These are phyloP conservation scores for Chalciporus piperatus DNA, from an alignment of 768 basidiomycete genomes.

Conservation along the genomic window DNA sequence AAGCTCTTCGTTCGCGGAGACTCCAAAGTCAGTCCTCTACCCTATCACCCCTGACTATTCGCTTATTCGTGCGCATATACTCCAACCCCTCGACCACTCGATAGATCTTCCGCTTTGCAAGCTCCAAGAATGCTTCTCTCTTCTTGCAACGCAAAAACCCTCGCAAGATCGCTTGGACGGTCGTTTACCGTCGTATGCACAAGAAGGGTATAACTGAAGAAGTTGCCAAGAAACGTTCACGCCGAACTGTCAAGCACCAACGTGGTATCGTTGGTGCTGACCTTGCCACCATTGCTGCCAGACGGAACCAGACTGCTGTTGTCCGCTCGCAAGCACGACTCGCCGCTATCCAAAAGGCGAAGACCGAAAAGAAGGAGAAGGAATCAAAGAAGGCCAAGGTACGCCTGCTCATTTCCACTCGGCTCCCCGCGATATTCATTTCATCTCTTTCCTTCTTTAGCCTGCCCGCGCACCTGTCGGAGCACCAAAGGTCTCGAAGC, in stretches of 20 bases:
- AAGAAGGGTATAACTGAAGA: slow-evolving; percentile 99
- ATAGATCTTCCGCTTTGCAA: slow-evolving; percentile 93
- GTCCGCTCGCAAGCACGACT: slow-evolving; percentile 77
- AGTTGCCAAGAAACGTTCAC: slow-evolving; percentile 97
- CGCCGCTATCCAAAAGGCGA: slow-evolving; percentile 89
- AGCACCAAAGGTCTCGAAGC: slow-evolving; percentile 89
- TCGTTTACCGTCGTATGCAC: slow-evolving; percentile 93
- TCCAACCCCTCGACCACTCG: no score
- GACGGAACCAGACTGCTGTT: slow-evolving; percentile 87
- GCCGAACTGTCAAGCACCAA: slow-evolving; percentile 96
- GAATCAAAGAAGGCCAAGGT: slow-evolving; percentile 89
- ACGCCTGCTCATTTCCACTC: not conserved
- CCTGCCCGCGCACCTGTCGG: slow-evolving; percentile 53
- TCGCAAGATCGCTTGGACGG: slow-evolving; percentile 99
- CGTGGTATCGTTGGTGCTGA: slow-evolving; percentile 98
- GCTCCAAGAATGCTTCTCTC: slow-evolving; percentile 91
- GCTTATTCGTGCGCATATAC: no score
- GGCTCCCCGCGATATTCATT: slow-evolving; percentile 4
- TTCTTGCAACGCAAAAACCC: slow-evolving; percentile 99
- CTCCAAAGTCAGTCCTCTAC: slow-evolving; percentile 70
- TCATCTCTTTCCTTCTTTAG: slow-evolving; percentile 32
- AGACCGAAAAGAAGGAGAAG: slow-evolving; percentile 96
- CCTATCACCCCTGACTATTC: not conserved
- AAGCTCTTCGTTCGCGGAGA: slow-evolving; percentile 94
- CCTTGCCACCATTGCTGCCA: slow-evolving; percentile 85